A percentile compares a stretch with the other conserved stretches of the same genome.
These are phyloP conservation scores for Candida taoyuanica DNA, from an alignment of 805 yeast species.

Conservation along the genomic window DNA sequence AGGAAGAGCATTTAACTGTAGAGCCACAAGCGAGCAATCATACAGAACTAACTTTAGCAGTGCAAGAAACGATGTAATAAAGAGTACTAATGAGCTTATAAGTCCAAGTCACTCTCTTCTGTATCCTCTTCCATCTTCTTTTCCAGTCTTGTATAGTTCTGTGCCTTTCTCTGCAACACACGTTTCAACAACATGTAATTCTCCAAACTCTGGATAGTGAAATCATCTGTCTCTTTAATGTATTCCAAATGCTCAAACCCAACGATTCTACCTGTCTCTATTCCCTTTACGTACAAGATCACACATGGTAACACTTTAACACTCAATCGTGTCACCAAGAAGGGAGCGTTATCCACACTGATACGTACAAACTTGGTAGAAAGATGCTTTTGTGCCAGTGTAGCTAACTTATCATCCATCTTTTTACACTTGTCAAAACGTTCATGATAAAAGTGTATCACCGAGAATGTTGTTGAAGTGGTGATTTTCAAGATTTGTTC, in stretches of 20 bases:
- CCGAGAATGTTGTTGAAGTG: slow-evolving; percentile 35
- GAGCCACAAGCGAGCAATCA: too few species aligned
- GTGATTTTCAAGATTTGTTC: slow-evolving; percentile 51
- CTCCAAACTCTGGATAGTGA: slow-evolving; percentile 48
- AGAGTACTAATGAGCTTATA: slow-evolving; percentile 11
- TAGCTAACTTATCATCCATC: slow-evolving; percentile 47
- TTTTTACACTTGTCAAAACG: slow-evolving; percentile 54
- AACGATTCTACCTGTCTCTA: slow-evolving; percentile 53
- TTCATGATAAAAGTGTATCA: slow-evolving; percentile 63
- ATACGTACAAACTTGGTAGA: slow-evolving; percentile 49
- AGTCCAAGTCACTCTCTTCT: slow-evolving; percentile 37
- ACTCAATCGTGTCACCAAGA: slow-evolving; percentile 57
- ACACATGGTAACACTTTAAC: slow-evolving; percentile 72
- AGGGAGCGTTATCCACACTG: slow-evolving; percentile 65
- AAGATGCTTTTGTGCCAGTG: slow-evolving; percentile 55
- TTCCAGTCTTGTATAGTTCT: slow-evolving; percentile 24
- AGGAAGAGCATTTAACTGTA: too few species aligned
- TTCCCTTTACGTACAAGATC: slow-evolving; percentile 53
- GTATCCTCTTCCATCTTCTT: slow-evolving; percentile 20
- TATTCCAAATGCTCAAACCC: slow-evolving; percentile 63
- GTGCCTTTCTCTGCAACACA: slow-evolving; percentile 28
- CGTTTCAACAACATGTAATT: slow-evolving; percentile 30
- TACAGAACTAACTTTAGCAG: too few species aligned
- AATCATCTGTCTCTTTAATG: slow-evolving; percentile 39
- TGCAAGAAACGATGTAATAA: too few species aligned